Percentiles rank a stretch among this genome's conserved stretches.
Conservation (phyloP, 306 rosid species). For the Sophora flavescens region DNA sequence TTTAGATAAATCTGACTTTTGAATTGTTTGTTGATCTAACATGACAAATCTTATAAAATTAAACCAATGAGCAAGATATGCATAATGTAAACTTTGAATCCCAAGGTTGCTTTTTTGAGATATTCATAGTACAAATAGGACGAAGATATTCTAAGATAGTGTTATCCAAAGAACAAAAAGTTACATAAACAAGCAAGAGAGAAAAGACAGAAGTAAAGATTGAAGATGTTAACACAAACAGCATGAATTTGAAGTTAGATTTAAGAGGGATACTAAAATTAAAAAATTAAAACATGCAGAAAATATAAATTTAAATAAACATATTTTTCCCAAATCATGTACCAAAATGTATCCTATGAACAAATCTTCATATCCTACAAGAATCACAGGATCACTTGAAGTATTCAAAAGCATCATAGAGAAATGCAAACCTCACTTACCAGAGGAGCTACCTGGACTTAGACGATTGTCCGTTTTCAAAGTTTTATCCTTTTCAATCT, state of each 20-base stretch:
- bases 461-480: conserved; percentile 45
- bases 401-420: conserved; percentile 15
- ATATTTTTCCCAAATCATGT: conserved; percentile 19
- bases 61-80: conserved; percentile 7
- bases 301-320: background rate
- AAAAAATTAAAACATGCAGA: conserved; percentile 13
- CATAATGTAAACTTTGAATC: background rate
- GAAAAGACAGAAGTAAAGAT: background rate
- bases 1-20: no score
- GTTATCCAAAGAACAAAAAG: background rate
- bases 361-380: conserved; percentile 13
- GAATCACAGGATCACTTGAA: background rate
- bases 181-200: background rate
- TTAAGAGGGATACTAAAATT: background rate
- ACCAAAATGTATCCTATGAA: conserved; percentile 26
- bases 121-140: conserved; percentile 5
- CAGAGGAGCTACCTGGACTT: conserved; percentile 60
- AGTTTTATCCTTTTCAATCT: conserved; percentile 61
- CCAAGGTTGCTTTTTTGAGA: conserved; percentile 3
- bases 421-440: conserved; percentile 52
- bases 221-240: conserved; percentile 8
- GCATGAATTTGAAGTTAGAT: conserved; percentile 33
- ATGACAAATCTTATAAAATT: background rate
- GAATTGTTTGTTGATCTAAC: background rate
- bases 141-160: background rate